Evolutionary conservation across 2,329 filamentous ascomycete species (phyloP).

Genomic region (Sarocladiaceae sp.): DNA sequence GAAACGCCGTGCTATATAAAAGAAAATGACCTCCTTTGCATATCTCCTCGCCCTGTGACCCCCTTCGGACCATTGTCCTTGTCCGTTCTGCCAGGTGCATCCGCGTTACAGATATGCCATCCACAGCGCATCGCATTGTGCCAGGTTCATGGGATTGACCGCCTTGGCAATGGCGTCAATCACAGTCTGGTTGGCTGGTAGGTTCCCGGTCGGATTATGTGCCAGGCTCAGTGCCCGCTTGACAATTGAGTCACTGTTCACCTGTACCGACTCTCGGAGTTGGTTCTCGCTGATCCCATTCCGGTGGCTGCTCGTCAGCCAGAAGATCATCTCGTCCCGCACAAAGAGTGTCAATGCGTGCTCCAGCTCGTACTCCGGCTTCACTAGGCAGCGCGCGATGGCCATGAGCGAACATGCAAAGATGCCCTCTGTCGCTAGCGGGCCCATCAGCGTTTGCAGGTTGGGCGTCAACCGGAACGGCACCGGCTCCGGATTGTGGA

Average conservation of each 20-base stretch:
- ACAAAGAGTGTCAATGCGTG: constrained; percentile 93
- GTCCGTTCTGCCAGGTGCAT: neutral
- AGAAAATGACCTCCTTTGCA: neutral
- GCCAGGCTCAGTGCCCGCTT: constrained; percentile 84
- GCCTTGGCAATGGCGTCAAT: constrained; percentile 91
- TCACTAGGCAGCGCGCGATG: constrained; percentile 87
- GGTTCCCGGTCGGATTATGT: constrained; percentile 66
- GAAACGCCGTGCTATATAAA: constrained; percentile 10
- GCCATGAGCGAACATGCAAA: constrained; percentile 95
- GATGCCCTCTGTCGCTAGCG: constrained; percentile 90
- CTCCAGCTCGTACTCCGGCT: constrained; percentile 85
- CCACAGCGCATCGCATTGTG: constrained; percentile 87
- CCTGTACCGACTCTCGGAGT: constrained; percentile 71
- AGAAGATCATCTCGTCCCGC: constrained; percentile 95
- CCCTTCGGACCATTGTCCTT: neutral
- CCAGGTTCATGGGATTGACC: constrained; percentile 84
- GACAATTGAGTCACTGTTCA: constrained; percentile 85
- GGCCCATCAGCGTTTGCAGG: constrained; percentile 91
- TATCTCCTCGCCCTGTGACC: constrained; percentile 7
- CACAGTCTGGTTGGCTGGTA: constrained; percentile 94
- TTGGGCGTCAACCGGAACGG: constrained; percentile 97
- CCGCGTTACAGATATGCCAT: constrained; percentile 78
- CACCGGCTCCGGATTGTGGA: constrained; percentile 91
- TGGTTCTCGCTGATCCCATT: constrained; percentile 50
- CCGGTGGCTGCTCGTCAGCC: constrained; percentile 79